Percentiles rank a stretch among this genome's conserved stretches.
These are phyloP conservation scores for Fraxinus paxiana DNA, from an alignment of 305 asterid genomes.

Conservation along the genomic window DNA sequence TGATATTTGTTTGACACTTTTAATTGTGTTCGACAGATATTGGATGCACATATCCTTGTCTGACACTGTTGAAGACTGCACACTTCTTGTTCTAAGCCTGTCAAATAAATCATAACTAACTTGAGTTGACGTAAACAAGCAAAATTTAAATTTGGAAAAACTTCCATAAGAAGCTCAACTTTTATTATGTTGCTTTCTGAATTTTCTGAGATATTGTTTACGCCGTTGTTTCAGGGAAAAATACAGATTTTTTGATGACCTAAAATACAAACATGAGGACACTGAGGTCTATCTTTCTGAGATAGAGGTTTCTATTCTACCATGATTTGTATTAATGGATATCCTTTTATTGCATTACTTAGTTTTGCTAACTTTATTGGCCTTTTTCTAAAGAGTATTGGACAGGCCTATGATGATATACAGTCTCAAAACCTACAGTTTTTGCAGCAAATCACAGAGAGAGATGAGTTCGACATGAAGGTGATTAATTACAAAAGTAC, in stretches of 20 bases:
- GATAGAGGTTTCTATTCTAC: conserved; percentile 49
- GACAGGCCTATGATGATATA: conserved; percentile 96
- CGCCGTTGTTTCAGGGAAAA: conserved; percentile 44
- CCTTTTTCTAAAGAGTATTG: conserved; percentile 68
- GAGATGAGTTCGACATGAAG: conserved; percentile 90
- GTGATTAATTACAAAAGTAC: conserved; percentile 29
- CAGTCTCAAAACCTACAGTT: conserved; percentile 93
- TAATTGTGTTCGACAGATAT: neutral
- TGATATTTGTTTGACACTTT: neutral
- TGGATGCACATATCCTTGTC: neutral
- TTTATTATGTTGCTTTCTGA: neutral
- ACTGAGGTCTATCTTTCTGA: conserved; percentile 58
- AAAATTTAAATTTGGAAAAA: neutral
- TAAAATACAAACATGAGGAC: conserved; percentile 57
- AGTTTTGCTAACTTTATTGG: conserved; percentile 22
- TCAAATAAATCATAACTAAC: neutral
- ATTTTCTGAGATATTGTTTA: conserved; percentile 17
- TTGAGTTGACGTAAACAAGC: neutral
- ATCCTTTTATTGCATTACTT: conserved; percentile 3
- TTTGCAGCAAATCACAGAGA: conserved; percentile 87
- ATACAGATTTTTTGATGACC: conserved; percentile 40
- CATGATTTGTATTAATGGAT: conserved; percentile 10
- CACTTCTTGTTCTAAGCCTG: neutral
- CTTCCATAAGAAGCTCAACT: neutral
- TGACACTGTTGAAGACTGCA: neutral